These are phyloP conservation scores for Fraxinus sp. DNA, from an alignment of 305 asterid genomes.

Conservation along the genomic window DNA sequence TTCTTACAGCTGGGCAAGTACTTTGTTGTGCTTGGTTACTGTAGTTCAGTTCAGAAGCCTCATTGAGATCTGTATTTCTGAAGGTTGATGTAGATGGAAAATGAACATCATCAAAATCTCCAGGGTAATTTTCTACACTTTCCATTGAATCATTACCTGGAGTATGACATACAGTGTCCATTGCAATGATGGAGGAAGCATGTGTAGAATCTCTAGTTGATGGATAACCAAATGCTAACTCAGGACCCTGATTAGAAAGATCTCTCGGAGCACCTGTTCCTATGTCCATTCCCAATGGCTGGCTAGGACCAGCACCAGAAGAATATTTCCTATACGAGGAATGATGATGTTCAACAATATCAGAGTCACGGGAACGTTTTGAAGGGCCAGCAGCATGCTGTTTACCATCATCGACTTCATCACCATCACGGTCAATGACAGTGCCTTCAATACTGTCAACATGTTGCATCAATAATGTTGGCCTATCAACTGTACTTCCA, in stretches of 20 bases:
- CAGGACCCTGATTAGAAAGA: conserved; percentile 51
- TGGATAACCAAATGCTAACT: conserved; percentile 53
- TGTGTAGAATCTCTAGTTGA: conserved; percentile 71
- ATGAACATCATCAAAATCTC: conserved; percentile 70
- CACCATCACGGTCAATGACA: conserved; percentile 94
- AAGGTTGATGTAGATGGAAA: conserved; percentile 71
- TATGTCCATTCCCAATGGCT: conserved; percentile 58
- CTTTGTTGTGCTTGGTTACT: conserved; percentile 97
- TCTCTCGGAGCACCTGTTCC: conserved; percentile 57
- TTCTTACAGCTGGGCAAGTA: conserved; percentile 73
- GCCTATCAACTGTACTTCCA: conserved; percentile 96
- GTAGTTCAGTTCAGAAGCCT: conserved; percentile 86
- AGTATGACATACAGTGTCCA: conserved; percentile 77
- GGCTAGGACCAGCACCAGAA: conserved; percentile 93
- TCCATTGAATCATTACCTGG: conserved; percentile 89
- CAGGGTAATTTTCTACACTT: conserved; percentile 92
- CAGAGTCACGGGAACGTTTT: conserved; percentile 73
- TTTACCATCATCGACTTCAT: conserved; percentile 87
- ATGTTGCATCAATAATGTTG: conserved; percentile 62
- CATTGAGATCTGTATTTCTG: conserved; percentile 65
- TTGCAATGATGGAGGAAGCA: conserved; percentile 91
- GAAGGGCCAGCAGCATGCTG: conserved; percentile 85
- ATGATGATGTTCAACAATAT: conserved; percentile 38
- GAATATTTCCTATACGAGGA: conserved; percentile 56
- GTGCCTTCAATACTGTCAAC: conserved; percentile 98